phyloP scores from a whole-genome alignment of 495 filamentous ascomycete genomes.

The Neurospora sp. region DNA sequence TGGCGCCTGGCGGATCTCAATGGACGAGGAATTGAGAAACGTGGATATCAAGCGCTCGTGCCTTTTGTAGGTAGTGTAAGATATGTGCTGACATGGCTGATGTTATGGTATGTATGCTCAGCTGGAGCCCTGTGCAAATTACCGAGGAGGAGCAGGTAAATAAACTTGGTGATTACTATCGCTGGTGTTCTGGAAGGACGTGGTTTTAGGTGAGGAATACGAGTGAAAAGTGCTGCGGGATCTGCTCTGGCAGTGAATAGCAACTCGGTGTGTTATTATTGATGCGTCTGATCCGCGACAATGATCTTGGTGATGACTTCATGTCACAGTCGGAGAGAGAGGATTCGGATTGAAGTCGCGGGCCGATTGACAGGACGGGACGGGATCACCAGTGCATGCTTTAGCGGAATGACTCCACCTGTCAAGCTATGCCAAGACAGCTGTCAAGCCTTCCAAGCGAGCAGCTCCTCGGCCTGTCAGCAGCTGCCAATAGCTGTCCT shows the following conservation, averaged over 20 bases:
- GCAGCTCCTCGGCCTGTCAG: background rate
- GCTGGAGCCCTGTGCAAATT: background rate
- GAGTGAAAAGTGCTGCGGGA: background rate
- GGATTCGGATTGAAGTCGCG: background rate
- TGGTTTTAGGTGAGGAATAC: background rate
- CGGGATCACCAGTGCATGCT: background rate
- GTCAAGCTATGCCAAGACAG: background rate
- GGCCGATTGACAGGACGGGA: background rate
- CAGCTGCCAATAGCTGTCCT: background rate
- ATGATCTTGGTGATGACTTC: background rate
- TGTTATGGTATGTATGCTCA: too few species aligned
- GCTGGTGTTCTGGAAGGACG: background rate
- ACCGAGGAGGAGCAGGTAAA: background rate
- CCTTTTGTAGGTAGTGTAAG: background rate
- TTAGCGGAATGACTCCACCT: background rate
- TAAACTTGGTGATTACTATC: background rate
- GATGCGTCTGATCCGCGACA: background rate
- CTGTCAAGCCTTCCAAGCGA: background rate
- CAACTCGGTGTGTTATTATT: background rate
- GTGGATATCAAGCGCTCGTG: background rate
- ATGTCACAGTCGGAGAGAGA: background rate
- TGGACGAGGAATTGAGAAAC: background rate
- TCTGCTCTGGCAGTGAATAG: background rate
- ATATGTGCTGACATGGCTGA: background rate
- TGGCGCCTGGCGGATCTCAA: background rate